A percentile compares a stretch with the other conserved stretches of the same genome.
Evolutionary conservation across 179 eudicot genomes (phyloP).

Genomic region (Spinacia oleracea): DNA sequence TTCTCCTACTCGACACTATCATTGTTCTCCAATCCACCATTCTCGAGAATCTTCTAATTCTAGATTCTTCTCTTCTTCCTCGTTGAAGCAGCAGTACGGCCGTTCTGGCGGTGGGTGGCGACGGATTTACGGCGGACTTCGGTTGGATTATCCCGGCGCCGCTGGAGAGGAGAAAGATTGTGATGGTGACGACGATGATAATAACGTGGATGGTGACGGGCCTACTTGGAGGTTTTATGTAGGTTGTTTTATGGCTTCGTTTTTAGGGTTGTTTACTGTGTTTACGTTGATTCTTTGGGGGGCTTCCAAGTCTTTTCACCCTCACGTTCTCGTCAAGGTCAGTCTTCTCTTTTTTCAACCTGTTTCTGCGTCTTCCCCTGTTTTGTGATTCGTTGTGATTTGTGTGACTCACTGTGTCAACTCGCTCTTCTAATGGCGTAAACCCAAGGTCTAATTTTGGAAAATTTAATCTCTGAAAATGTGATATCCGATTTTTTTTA

Average conservation of each 20-base stretch:
- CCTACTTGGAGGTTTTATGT: conserved; percentile 49
- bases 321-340: conserved; percentile 66
- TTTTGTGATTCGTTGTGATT: neutral
- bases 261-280: conserved; percentile 44
- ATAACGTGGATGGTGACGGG: conserved; percentile 23
- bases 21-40: conserved; percentile 68
- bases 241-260: conserved; percentile 53
- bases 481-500: no score
- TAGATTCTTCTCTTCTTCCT: conserved; percentile 63
- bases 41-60: conserved; percentile 82
- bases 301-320: conserved; percentile 56
- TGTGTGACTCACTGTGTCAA: conserved; percentile 1
- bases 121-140: conserved; percentile 30
- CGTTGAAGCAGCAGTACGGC: conserved; percentile 33
- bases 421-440: neutral
- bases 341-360: neutral
- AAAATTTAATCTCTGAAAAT: neutral
- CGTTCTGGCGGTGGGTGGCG: conserved; percentile 40
- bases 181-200: conserved; percentile 27
- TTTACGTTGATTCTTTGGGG: conserved; percentile 79
- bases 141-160: conserved; percentile 17
- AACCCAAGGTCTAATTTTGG: neutral
- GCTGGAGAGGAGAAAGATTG: neutral
- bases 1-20: conserved; percentile 39
- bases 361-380: neutral